These are phyloP conservation scores for Aspergillus coremiiformis DNA, from an alignment of 495 filamentous ascomycete species.

Conservation along the genomic window DNA sequence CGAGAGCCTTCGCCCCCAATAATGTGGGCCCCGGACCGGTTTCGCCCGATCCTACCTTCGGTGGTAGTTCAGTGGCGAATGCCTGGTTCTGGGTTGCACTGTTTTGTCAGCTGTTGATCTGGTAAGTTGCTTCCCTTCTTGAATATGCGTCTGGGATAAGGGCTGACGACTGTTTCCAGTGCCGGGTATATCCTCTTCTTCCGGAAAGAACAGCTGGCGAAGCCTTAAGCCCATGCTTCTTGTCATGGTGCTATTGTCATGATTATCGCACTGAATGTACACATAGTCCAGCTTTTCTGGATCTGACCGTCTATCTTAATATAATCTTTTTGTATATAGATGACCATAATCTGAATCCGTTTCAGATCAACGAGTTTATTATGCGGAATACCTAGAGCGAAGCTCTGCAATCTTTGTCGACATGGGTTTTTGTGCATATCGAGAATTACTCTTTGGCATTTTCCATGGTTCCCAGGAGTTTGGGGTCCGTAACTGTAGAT, in stretches of 20 bases:
- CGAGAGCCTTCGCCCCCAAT: conserved; percentile 38
- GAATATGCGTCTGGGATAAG: background rate
- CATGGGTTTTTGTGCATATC: no score
- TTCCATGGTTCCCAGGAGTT: no score
- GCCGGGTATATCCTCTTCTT: conserved; percentile 61
- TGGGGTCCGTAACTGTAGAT: no score
- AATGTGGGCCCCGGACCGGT: conserved; percentile 40
- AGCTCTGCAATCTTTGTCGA: background rate
- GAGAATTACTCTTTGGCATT: no score
- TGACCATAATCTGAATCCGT: background rate
- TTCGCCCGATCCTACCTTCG: conserved; percentile 36
- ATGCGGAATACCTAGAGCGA: background rate
- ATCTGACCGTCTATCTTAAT: background rate
- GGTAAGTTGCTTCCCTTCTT: conserved; percentile 23
- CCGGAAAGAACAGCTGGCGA: conserved; percentile 60
- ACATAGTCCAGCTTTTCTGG: background rate
- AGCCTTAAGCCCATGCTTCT: conserved; percentile 39
- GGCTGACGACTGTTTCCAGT: conserved; percentile 17
- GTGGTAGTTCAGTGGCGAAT: conserved; percentile 41
- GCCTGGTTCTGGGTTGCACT: conserved; percentile 62
- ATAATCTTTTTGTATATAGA: background rate
- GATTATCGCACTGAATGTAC: background rate
- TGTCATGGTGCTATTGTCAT: background rate
- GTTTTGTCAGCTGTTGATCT: conserved; percentile 52
- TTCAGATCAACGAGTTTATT: background rate